Conservation (phyloP, 108 stramenopile species). For the Cyclotella kingstonii region DNA sequence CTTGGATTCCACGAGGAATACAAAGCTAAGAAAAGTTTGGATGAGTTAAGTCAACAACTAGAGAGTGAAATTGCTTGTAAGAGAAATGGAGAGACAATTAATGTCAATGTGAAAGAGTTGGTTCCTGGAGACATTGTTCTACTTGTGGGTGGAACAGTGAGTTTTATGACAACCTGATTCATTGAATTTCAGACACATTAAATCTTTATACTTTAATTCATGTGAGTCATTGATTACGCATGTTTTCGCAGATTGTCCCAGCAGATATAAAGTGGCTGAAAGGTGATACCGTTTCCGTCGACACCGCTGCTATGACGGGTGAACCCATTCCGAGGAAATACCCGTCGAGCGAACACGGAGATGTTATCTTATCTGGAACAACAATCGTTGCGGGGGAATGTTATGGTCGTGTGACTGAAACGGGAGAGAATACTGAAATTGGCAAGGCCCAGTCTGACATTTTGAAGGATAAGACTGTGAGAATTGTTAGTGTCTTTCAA, state of each 20-base stretch:
- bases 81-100: conserved; percentile 51
- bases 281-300: conserved; percentile 65
- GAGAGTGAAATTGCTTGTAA: conserved; percentile 54
- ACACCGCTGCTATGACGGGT: conserved; percentile 81
- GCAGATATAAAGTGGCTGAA: conserved; percentile 75
- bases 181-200: no score
- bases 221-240: no score
- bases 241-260: conserved; percentile 48
- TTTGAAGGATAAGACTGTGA: conserved; percentile 62
- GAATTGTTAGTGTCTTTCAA: conserved; percentile 68
- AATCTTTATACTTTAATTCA: not conserved
- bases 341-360: conserved; percentile 46
- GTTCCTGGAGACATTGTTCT: conserved; percentile 85
- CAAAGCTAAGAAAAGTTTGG: conserved; percentile 67
- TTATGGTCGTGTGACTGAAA: conserved; percentile 61
- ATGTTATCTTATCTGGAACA: conserved; percentile 52
- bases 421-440: conserved; percentile 73
- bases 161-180: not conserved
- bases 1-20: conserved; percentile 76
- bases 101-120: conserved; percentile 46
- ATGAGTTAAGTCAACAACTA: conserved; percentile 50
- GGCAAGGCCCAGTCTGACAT: conserved; percentile 66
- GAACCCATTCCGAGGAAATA: conserved; percentile 78
- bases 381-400: conserved; percentile 69
- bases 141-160: conserved; percentile 64